Conservation (phyloP, 2,329 filamentous ascomycete species). For the Stachybotrys echinatus region DNA sequence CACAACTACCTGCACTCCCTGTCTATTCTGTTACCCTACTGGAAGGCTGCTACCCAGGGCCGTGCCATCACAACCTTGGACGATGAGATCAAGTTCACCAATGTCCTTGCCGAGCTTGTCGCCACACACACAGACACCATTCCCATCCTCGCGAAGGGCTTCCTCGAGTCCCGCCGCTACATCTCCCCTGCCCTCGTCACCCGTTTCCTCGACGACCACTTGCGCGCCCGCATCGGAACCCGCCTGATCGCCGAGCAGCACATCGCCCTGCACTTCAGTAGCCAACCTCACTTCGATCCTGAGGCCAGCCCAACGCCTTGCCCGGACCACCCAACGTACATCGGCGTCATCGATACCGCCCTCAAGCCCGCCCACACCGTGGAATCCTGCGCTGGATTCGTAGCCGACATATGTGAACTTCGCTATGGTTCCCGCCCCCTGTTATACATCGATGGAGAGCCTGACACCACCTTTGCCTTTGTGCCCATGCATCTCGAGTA, state of each 20-base stretch:
- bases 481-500: slow-evolving; percentile 96
- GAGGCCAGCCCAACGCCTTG: slow-evolving; percentile 43
- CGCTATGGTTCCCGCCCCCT: slow-evolving; percentile 86
- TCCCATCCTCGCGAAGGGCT: slow-evolving; percentile 83
- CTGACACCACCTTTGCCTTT: slow-evolving; percentile 84
- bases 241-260: slow-evolving; percentile 94
- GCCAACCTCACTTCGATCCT: slow-evolving; percentile 63
- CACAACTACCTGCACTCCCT: slow-evolving; percentile 93
- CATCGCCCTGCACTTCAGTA: slow-evolving; percentile 75
- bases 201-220: slow-evolving; percentile 84
- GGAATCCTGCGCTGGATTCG: slow-evolving; percentile 79
- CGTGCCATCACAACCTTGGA: slow-evolving; percentile 55
- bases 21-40: slow-evolving; percentile 81
- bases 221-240: slow-evolving; percentile 90
- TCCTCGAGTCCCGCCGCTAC: slow-evolving; percentile 89
- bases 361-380: slow-evolving; percentile 78
- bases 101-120: slow-evolving; percentile 91
- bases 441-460: slow-evolving; percentile 77
- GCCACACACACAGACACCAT: slow-evolving; percentile 94
- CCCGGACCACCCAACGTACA: slow-evolving; percentile 61
- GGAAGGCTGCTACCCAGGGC: slow-evolving; percentile 39
- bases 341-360: slow-evolving; percentile 91
- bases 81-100: slow-evolving; percentile 86
- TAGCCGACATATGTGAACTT: slow-evolving; percentile 93
- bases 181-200: slow-evolving; percentile 81